These are phyloP conservation scores for Rutstroemia sp. DNA, from an alignment of 2,329 filamentous ascomycete species.

Conservation along the genomic window DNA sequence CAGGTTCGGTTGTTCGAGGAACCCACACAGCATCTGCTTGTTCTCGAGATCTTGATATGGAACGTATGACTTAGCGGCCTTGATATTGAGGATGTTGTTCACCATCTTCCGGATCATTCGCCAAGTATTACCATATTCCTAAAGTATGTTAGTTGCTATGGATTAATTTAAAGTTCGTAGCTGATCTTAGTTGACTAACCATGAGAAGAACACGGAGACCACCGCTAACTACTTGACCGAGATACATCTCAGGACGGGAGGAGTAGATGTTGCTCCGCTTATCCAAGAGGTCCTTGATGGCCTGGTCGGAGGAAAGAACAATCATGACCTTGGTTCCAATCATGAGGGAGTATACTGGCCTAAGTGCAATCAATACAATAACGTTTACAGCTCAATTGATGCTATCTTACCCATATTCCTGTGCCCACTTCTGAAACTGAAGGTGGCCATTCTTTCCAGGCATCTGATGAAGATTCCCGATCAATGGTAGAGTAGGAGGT, in stretches of 20 bases:
- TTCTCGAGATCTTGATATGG: constrained; percentile 40
- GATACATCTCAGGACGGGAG: constrained; percentile 14
- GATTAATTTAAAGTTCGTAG: too few relatives aligned
- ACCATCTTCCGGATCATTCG: constrained; percentile 22
- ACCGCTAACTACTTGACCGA: constrained; percentile 29
- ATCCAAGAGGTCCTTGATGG: constrained; percentile 36
- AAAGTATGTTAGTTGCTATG: background rate
- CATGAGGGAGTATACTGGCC: constrained; percentile 35
- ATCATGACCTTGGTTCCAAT: constrained; percentile 35
- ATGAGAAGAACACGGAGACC: constrained; percentile 39
- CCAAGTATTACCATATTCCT: background rate
- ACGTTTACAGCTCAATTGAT: too few relatives aligned
- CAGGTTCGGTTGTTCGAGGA: constrained; percentile 33
- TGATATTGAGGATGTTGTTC: constrained; percentile 31
- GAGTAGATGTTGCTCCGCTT: constrained; percentile 34
- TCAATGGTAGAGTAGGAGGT: constrained; percentile 13
- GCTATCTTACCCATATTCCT: constrained; percentile 25
- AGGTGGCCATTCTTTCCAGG: constrained; percentile 28
- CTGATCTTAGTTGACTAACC: constrained; percentile 35
- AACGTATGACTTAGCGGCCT: constrained; percentile 26
- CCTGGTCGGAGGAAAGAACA: constrained; percentile 33
- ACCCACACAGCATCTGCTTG: constrained; percentile 39
- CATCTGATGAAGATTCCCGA: constrained; percentile 17
- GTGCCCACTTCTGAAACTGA: constrained; percentile 32
- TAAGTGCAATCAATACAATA: too few relatives aligned